A percentile compares a stretch with the other conserved stretches of the same genome.
These are phyloP conservation scores for Pochonia chlamydosporia DNA, from an alignment of 2,329 filamentous ascomycete species.

Conservation along the genomic window DNA sequence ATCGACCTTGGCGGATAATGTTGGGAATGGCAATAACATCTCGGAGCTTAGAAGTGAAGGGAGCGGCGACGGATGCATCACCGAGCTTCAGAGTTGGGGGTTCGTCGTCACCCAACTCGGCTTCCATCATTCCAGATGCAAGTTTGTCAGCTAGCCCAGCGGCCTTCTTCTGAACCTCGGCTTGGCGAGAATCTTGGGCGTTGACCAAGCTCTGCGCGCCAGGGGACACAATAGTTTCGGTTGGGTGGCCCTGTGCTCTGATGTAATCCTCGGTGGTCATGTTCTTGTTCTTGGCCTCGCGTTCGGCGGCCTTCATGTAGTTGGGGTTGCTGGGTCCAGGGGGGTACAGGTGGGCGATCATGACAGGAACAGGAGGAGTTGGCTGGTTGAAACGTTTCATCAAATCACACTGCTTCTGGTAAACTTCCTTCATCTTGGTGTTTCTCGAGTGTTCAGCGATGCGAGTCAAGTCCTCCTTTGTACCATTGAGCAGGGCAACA, in stretches of 20 bases:
- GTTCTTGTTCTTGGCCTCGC: conserved; percentile 76
- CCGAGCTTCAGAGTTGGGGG: conserved; percentile 95
- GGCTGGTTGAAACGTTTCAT: conserved; percentile 97
- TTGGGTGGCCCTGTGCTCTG: conserved; percentile 43
- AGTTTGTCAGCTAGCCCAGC: conserved; percentile 80
- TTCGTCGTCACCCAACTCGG: conserved; percentile 80
- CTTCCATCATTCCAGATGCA: conserved; percentile 81
- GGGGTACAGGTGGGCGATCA: conserved; percentile 92
- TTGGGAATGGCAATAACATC: conserved; percentile 97
- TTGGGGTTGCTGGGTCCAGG: conserved; percentile 89
- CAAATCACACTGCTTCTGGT: conserved; percentile 88
- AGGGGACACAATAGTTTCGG: conserved; percentile 62
- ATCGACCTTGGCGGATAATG: conserved; percentile 95
- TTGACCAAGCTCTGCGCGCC: conserved; percentile 50
- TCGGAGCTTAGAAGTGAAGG: conserved; percentile 94
- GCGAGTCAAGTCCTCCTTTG: conserved; percentile 80
- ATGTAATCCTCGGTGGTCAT: conserved; percentile 54
- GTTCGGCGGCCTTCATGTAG: conserved; percentile 84
- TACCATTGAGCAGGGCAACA: conserved; percentile 92
- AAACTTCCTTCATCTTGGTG: conserved; percentile 97
- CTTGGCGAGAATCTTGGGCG: conserved; percentile 32
- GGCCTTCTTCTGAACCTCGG: conserved; percentile 65
- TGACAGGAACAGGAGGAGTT: conserved; percentile 79
- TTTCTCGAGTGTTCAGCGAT: conserved; percentile 92
- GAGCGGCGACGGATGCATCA: conserved; percentile 93